These are phyloP conservation scores for Nakazawaea pomicola DNA, from an alignment of 805 yeast species.

Conservation along the genomic window DNA sequence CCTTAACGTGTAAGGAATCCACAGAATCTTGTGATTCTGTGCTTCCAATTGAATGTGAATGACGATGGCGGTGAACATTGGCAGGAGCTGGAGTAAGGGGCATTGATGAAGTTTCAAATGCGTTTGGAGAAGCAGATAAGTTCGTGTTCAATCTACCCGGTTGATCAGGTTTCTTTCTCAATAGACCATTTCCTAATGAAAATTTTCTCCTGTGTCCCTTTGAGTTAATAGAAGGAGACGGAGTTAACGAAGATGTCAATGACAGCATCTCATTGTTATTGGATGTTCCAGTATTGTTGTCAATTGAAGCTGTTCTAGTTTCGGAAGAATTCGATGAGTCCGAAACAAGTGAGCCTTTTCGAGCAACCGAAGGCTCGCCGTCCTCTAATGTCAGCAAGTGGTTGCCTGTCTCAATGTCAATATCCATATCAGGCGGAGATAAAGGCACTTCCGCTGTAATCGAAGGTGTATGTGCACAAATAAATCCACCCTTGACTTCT, in stretches of 20 bases:
- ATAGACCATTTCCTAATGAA: conserved; percentile 53
- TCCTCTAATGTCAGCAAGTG: conserved; percentile 1
- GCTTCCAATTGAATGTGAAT: conserved; percentile 24
- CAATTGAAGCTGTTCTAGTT: conserved; percentile 31
- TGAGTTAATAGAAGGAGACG: conserved; percentile 7
- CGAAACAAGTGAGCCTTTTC: conserved; percentile 39
- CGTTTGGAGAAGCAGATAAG: conserved; percentile 53
- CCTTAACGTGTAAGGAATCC: conserved; percentile 49
- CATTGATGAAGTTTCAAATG: conserved; percentile 22
- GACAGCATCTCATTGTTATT: conserved; percentile 22
- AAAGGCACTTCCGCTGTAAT: conserved; percentile 17
- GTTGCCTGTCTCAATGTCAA: conserved; percentile 2
- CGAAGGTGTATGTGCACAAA: conserved; percentile 68
- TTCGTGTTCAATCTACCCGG: conserved; percentile 10
- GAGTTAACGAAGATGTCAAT: conserved; percentile 15
- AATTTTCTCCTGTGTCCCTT: conserved; percentile 57
- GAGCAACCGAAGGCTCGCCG: too few species aligned
- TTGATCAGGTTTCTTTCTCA: conserved; percentile 43
- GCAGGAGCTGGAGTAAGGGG: conserved; percentile 36
- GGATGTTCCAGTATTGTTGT: conserved; percentile 26
- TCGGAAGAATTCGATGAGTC: conserved; percentile 22
- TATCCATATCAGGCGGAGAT: neutral
- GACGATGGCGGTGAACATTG: conserved; percentile 29
- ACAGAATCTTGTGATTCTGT: conserved; percentile 58
- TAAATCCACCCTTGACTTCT: conserved; percentile 92